Conservation (phyloP, 2,329 filamentous ascomycete genomes). For the Magnaporthiopsis rhizophila region DNA sequence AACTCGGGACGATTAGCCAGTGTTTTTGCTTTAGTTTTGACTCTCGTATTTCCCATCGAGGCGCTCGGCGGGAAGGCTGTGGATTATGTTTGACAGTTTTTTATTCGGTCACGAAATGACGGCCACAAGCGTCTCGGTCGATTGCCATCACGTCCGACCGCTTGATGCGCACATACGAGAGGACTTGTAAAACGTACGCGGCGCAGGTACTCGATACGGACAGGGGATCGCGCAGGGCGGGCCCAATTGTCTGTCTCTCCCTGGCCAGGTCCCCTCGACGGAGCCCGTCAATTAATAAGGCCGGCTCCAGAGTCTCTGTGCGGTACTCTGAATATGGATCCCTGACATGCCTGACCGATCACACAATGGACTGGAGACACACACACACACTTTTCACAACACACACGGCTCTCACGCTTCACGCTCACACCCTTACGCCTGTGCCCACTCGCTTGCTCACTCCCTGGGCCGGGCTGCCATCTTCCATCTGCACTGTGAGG, state of each 20-base stretch:
- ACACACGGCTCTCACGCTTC: neutral
- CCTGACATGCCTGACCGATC: neutral
- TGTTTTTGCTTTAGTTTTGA: neutral
- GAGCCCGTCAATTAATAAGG: neutral
- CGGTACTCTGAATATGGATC: neutral
- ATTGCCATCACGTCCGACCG: neutral
- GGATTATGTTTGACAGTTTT: neutral
- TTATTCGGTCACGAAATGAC: neutral
- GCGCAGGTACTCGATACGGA: neutral
- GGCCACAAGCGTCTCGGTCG: neutral
- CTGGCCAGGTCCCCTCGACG: neutral
- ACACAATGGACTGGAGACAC: neutral
- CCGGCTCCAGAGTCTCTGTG: neutral
- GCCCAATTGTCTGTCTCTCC: neutral
- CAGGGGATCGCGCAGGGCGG: neutral
- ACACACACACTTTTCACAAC: neutral
- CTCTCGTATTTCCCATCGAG: neutral
- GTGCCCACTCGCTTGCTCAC: neutral
- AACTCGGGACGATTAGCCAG: neutral
- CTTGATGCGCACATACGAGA: neutral
- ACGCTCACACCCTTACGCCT: neutral
- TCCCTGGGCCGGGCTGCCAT: slow-evolving; percentile 4
- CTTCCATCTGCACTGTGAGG: slow-evolving; percentile 2
- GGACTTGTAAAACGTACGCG: neutral
- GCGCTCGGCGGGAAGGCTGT: neutral